A percentile compares a stretch with the other conserved stretches of the same genome.
Conservation (phyloP, 495 filamentous ascomycete species). For the Chaetomium cochliodes region DNA sequence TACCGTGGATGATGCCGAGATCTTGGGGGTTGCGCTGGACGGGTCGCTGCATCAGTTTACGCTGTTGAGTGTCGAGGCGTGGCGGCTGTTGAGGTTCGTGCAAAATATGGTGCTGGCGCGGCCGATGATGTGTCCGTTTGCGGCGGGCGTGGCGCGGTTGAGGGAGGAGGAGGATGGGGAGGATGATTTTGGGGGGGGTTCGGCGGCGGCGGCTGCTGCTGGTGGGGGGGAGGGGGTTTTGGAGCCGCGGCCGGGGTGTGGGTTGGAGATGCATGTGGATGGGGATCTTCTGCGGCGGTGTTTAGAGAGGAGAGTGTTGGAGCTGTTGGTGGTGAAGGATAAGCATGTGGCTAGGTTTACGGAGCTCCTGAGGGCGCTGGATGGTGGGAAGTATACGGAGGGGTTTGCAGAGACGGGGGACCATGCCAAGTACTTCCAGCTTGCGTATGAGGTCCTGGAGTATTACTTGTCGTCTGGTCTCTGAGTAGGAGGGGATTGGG, state of each 20-base stretch:
- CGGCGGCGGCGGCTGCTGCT: no score
- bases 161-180: slow-evolving; percentile 10
- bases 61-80: slow-evolving; percentile 53
- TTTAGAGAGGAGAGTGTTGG: slow-evolving; percentile 50
- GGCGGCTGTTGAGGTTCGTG: slow-evolving; percentile 61
- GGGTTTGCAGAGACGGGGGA: slow-evolving; percentile 14
- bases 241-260: slow-evolving; percentile 34
- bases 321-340: slow-evolving; percentile 41
- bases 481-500: slow-evolving; percentile 20
- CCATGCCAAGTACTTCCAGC: slow-evolving; percentile 32
- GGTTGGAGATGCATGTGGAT: slow-evolving; percentile 60
- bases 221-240: slow-evolving; percentile 19
- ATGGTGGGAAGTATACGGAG: slow-evolving; percentile 29
- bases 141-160: neutral
- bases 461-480: slow-evolving; percentile 48
- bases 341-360: slow-evolving; percentile 31
- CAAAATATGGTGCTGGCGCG: slow-evolving; percentile 54
- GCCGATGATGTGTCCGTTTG: slow-evolving; percentile 27
- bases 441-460: slow-evolving; percentile 48
- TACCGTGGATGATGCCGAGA: slow-evolving; percentile 40
- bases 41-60: slow-evolving; percentile 64
- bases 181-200: neutral
- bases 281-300: slow-evolving; percentile 61
- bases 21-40: slow-evolving; percentile 63
- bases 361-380: slow-evolving; percentile 40